Percentiles rank a stretch among this genome's conserved stretches.
Evolutionary conservation across 2,329 filamentous ascomycete genomes (phyloP).

Genomic region (Ceratocystis variospora): DNA sequence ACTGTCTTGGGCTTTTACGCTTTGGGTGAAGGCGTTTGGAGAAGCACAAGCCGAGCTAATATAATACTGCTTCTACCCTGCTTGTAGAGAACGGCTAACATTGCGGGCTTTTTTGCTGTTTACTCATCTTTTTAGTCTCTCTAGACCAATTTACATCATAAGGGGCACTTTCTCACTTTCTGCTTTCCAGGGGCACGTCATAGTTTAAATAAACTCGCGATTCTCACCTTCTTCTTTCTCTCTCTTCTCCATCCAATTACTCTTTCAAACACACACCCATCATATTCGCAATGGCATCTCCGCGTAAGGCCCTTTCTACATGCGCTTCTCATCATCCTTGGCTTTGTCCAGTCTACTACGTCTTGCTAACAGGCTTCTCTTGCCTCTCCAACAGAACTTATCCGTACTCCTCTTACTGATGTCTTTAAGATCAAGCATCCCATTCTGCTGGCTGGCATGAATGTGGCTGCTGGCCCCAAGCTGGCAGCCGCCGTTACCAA

Average conservation of each 20-base stretch:
- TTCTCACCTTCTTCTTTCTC: constrained; percentile 13
- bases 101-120: constrained; percentile 6
- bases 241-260: neutral
- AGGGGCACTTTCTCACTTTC: no score
- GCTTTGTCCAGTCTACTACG: neutral
- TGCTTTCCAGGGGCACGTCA: neutral
- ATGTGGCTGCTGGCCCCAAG: constrained; percentile 92
- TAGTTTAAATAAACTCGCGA: neutral
- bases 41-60: neutral
- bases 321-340: neutral
- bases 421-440: constrained; percentile 97
- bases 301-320: constrained; percentile 46
- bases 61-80: no score
- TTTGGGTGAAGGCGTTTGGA: neutral
- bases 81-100: no score
- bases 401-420: constrained; percentile 86
- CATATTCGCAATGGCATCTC: constrained; percentile 51
- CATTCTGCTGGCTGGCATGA: constrained; percentile 93
- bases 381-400: constrained; percentile 26
- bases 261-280: constrained; percentile 22
- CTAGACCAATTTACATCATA: neutral
- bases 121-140: neutral
- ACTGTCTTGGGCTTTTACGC: neutral
- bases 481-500: constrained; percentile 95
- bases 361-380: neutral